Evolutionary conservation across 176 grass and related monocot genomes (phyloP).

Genomic region (Oryza nivara): DNA sequence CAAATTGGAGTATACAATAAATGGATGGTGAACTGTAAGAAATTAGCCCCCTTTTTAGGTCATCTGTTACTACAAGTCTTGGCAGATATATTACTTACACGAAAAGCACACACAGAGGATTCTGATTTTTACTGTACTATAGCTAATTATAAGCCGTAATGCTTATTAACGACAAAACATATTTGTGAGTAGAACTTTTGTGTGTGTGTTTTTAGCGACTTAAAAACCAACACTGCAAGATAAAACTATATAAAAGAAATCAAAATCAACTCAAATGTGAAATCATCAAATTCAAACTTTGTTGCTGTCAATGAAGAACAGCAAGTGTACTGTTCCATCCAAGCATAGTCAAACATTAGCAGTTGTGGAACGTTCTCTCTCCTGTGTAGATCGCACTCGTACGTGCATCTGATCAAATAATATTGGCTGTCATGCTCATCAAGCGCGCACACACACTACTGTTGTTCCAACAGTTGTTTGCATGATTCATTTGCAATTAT

Average conservation of each 20-base stretch:
- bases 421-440: slow-evolving; percentile 20
- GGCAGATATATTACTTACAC: neutral
- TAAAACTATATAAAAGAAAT: no score
- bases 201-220: no score
- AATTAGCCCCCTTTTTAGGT: neutral
- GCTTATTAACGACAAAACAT: no score
- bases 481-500: neutral
- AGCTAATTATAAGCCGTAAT: no score
- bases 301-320: neutral
- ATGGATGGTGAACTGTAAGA: neutral
- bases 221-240: no score
- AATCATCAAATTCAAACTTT: no score
- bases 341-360: neutral
- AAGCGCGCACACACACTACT: neutral
- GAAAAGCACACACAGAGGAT: neutral
- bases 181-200: no score
- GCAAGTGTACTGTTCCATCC: neutral
- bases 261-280: no score
- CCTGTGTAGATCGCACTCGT: neutral
- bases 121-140: neutral
- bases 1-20: neutral
- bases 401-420: neutral
- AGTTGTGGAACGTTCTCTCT: neutral
- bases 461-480: neutral
- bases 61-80: neutral